These are phyloP conservation scores for Boletus tomentosulus DNA, from an alignment of 768 basidiomycete genomes.

Conservation along the genomic window DNA sequence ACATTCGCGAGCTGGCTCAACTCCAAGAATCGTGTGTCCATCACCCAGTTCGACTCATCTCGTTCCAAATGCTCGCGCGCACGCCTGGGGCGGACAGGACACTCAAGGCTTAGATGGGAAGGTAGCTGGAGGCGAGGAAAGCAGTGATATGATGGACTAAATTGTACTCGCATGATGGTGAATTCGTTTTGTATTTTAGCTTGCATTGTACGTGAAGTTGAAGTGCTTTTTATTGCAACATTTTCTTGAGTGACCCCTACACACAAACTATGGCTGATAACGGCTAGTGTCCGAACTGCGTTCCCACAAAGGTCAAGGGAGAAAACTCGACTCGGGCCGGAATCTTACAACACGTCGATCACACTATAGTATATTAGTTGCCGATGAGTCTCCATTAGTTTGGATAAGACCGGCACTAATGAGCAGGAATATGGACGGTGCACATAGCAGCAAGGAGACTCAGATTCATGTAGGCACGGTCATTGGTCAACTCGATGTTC, in stretches of 20 bases:
- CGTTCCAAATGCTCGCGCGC: constrained; percentile 14
- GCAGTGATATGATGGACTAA: constrained; percentile 9
- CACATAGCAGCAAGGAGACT: no score
- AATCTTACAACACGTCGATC: no score
- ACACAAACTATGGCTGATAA: no score
- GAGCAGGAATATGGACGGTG: no score
- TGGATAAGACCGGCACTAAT: no score
- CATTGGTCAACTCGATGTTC: background rate
- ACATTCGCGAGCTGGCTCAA: constrained; percentile 19
- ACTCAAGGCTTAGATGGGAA: constrained; percentile 16
- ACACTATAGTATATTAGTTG: no score
- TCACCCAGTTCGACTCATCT: constrained; percentile 7
- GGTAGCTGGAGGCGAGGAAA: constrained; percentile 11
- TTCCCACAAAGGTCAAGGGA: no score
- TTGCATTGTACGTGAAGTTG: constrained; percentile 4
- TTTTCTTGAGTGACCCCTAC: no score
- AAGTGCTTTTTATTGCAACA: background rate
- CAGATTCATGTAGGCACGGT: background rate
- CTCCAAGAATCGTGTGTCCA: constrained; percentile 16
- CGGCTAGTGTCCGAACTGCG: background rate
- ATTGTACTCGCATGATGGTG: background rate
- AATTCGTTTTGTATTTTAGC: constrained; percentile 10
- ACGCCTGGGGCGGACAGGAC: constrained; percentile 20
- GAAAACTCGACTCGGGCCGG: no score
- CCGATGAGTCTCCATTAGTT: no score